Conservation (phyloP, 306 rosid species). For the Notholithocarpus densiflorus region DNA sequence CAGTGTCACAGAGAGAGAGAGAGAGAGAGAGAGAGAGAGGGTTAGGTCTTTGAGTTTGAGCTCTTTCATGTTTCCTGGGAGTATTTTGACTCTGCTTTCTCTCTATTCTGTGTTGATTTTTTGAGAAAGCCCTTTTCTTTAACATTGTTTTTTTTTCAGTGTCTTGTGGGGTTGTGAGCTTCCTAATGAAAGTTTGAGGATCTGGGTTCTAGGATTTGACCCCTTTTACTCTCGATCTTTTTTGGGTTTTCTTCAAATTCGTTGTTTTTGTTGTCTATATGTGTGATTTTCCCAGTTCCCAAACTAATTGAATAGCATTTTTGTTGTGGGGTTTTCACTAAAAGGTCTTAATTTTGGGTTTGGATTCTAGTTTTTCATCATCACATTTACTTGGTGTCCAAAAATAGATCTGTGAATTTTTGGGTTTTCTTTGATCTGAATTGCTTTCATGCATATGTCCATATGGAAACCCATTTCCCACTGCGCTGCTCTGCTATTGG, state of each 20-base stretch:
- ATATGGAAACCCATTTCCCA: conserved; percentile 97
- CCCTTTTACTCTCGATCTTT: conserved; percentile 37
- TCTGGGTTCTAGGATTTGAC: conserved; percentile 74
- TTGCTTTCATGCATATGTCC: conserved; percentile 80
- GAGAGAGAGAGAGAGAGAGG: conserved; percentile 4
- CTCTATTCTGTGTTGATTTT: neutral
- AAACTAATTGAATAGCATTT: conserved; percentile 9
- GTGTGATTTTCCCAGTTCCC: too few species aligned
- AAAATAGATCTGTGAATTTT: conserved; percentile 22
- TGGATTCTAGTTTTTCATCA: neutral
- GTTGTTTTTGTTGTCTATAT: conserved; percentile 10
- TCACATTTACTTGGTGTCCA: neutral
- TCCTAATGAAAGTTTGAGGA: conserved; percentile 44
- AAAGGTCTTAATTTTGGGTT: neutral
- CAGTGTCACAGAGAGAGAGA: neutral
- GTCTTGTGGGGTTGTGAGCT: conserved; percentile 2
- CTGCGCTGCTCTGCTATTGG: conserved; percentile 85
- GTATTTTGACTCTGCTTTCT: neutral
- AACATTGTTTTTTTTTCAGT: conserved; percentile 25
- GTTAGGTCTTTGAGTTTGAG: conserved; percentile 3
- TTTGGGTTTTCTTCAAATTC: conserved; percentile 18
- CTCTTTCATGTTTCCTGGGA: conserved; percentile 23
- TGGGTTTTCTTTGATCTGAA: conserved; percentile 19
- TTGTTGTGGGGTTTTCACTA: conserved; percentile 18
- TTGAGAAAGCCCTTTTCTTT: neutral